Evolutionary conservation across 1,139 yeast genomes (phyloP).

Genomic region (Kluyveromyces sp.): DNA sequence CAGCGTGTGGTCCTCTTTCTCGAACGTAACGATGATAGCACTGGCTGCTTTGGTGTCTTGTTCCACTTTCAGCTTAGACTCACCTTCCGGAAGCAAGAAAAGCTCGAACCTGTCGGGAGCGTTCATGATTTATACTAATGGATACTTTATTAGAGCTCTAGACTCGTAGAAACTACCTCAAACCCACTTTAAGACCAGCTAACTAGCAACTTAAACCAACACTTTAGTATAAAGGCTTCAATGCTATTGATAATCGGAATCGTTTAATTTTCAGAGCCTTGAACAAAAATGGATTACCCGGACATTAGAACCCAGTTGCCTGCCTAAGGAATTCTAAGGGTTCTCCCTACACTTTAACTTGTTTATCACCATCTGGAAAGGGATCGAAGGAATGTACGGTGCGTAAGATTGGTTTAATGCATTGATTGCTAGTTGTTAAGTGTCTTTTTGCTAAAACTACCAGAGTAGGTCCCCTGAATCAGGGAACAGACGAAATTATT

Average conservation of each 20-base stretch:
- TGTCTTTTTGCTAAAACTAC: no score
- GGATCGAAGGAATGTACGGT: not conserved
- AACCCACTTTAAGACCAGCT: no score
- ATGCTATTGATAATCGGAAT: not conserved
- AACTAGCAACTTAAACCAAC: no score
- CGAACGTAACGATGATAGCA: constrained; percentile 86
- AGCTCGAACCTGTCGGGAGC: constrained; percentile 99
- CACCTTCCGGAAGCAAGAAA: constrained; percentile 95
- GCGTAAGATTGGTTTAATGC: no score
- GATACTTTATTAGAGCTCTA: not conserved
- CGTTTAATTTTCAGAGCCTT: not conserved
- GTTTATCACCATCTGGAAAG: not conserved
- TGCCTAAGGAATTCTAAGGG: not conserved
- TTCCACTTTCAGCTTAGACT: constrained; percentile 77
- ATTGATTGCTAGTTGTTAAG: no score
- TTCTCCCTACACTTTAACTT: not conserved
- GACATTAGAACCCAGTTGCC: not conserved
- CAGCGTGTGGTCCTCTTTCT: constrained; percentile 94
- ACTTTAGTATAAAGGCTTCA: not conserved
- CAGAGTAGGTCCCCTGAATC: not conserved
- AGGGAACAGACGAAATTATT: not conserved
- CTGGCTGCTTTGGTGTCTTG: constrained; percentile 96
- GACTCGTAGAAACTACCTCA: no score
- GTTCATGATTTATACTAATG: constrained; percentile 50
- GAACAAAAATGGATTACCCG: not conserved